Conservation (phyloP, 441 rosid genomes). For the Macaranga tanarius region DNA sequence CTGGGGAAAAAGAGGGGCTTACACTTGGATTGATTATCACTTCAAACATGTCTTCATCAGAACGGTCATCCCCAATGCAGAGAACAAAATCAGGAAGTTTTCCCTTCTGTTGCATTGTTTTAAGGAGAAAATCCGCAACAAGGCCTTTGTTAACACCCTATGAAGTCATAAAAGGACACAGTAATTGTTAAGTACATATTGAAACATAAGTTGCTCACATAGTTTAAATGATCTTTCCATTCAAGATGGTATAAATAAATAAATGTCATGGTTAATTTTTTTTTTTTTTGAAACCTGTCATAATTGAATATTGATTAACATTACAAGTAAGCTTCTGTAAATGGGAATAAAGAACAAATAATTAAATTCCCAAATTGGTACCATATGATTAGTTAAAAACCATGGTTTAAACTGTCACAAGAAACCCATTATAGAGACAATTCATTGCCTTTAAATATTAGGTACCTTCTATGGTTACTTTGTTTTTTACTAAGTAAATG, state of each 20-base stretch:
- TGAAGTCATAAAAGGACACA: neutral
- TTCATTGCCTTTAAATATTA: neutral
- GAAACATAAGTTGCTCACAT: too few relatives aligned
- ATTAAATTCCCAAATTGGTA: neutral
- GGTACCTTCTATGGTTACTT: too few relatives aligned
- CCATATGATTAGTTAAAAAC: neutral
- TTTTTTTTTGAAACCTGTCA: too few relatives aligned
- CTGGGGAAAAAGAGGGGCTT: conserved; percentile 66
- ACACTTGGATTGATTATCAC: conserved; percentile 58
- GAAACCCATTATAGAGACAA: neutral
- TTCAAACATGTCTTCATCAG: conserved; percentile 95
- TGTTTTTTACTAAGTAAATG: too few relatives aligned
- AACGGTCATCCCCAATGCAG: conserved; percentile 88
- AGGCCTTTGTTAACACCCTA: conserved; percentile 92
- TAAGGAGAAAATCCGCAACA: conserved; percentile 60
- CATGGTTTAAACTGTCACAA: neutral
- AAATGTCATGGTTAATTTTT: too few relatives aligned
- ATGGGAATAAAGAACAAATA: neutral
- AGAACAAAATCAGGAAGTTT: conserved; percentile 74
- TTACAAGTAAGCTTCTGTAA: too few relatives aligned
- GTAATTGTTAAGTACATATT: neutral
- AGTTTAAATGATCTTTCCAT: neutral
- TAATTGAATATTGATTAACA: too few relatives aligned
- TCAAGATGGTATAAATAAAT: too few relatives aligned
- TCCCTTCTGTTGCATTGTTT: conserved; percentile 54